phyloP scores from a whole-genome alignment of 2,329 filamentous ascomycete genomes.

The Harringtonia lauricola region DNA sequence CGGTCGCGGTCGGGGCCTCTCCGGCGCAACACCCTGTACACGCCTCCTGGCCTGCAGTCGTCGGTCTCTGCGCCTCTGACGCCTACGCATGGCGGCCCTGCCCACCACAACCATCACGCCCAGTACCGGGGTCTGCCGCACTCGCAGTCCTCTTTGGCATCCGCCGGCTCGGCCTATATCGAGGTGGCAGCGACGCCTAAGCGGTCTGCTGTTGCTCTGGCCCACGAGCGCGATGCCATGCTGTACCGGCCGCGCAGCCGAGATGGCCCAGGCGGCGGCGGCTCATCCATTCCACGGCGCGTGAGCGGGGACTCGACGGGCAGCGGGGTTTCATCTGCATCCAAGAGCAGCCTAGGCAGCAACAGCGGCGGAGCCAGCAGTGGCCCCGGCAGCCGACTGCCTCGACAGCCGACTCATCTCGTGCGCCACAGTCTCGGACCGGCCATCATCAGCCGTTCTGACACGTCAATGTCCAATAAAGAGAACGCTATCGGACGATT shows the following conservation, averaged over 20 bases:
- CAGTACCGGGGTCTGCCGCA: conserved; percentile 16
- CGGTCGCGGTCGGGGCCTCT: conserved; percentile 28
- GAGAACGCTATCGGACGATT: conserved; percentile 12
- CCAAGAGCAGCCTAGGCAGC: conserved; percentile 9
- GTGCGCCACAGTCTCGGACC: conserved; percentile 17
- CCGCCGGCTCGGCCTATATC: conserved; percentile 28
- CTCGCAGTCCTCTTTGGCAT: conserved; percentile 17
- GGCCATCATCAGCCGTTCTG: conserved; percentile 12
- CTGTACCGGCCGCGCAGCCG: conserved; percentile 21
- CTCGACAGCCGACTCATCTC: conserved; percentile 17
- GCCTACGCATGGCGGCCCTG: conserved; percentile 27
- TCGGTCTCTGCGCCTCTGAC: conserved; percentile 39
- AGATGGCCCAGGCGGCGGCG: conserved; percentile 12
- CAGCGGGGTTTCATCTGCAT: conserved; percentile 8
- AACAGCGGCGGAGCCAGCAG: conserved; percentile 2
- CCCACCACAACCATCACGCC: conserved; percentile 6
- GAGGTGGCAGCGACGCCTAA: conserved; percentile 36
- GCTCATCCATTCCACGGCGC: conserved; percentile 19
- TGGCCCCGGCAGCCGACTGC: conserved; percentile 15
- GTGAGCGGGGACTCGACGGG: conserved; percentile 19
- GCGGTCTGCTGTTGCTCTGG: conserved; percentile 17
- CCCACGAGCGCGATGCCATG: conserved; percentile 27
- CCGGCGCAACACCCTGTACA: conserved; percentile 41
- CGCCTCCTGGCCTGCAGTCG: conserved; percentile 39
- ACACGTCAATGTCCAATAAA: conserved; percentile 16